A percentile compares a stretch with the other conserved stretches of the same genome.
Conservation (phyloP, 1,284 basidiomycete species). For the Malassezia brasiliensis region DNA sequence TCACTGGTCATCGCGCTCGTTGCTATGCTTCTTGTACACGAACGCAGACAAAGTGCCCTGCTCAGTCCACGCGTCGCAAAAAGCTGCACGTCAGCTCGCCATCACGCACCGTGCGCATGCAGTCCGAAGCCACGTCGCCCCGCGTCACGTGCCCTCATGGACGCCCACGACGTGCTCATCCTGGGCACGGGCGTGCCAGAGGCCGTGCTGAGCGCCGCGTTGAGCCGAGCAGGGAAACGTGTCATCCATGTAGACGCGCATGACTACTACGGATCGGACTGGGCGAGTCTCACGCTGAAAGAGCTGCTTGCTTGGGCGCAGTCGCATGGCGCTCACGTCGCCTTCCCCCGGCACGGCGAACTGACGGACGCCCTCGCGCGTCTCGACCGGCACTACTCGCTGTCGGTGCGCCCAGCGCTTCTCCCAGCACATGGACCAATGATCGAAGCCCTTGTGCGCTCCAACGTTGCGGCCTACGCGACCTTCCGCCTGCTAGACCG, state of each 20-base stretch:
- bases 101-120: slow-evolving; percentile 6
- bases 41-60: background rate
- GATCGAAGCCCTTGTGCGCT: slow-evolving; percentile 68
- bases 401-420: slow-evolving; percentile 72
- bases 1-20: background rate
- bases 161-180: slow-evolving; percentile 14
- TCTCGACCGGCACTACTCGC: slow-evolving; percentile 59
- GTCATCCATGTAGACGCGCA: slow-evolving; percentile 11
- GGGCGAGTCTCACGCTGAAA: slow-evolving; percentile 15
- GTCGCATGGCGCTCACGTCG: background rate
- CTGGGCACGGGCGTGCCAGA: slow-evolving; percentile 18
- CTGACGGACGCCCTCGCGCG: slow-evolving; percentile 15
- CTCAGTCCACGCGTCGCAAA: background rate
- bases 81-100: background rate
- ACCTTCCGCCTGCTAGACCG: slow-evolving; percentile 74
- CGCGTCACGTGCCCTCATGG: slow-evolving; percentile 3
- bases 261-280: slow-evolving; percentile 9
- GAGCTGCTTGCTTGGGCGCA: slow-evolving; percentile 9
- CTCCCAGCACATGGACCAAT: slow-evolving; percentile 70
- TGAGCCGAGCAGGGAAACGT: slow-evolving; percentile 11
- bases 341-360: background rate
- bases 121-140: background rate
- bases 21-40: background rate
- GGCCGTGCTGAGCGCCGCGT: slow-evolving; percentile 12
- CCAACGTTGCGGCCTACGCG: slow-evolving; percentile 80